Evolutionary conservation across 2,329 filamentous ascomycete species (phyloP).

Genomic region (Emergomyces orientalis): DNA sequence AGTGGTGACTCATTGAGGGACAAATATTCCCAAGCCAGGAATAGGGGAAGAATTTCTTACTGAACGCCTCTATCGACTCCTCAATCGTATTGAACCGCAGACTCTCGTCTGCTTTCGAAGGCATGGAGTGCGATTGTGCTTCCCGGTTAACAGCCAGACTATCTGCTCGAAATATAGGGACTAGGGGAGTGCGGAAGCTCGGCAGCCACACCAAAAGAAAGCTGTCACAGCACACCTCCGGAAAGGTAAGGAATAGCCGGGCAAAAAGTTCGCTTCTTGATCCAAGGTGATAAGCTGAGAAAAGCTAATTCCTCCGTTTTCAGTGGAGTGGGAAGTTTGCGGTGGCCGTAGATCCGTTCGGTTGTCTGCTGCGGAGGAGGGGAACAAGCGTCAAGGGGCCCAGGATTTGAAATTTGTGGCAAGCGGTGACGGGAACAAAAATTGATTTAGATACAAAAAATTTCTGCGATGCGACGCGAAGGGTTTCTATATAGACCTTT

Average conservation of each 20-base stretch:
- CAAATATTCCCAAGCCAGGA: background rate
- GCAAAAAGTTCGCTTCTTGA: background rate
- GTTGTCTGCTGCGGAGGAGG: background rate
- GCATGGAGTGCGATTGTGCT: slow-evolving; percentile 21
- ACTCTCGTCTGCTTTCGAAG: slow-evolving; percentile 25
- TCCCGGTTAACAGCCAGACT: background rate
- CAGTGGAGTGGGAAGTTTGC: background rate
- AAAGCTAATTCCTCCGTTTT: background rate
- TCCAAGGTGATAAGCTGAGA: background rate
- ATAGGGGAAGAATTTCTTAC: slow-evolving; percentile 23
- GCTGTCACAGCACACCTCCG: background rate
- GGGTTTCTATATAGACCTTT: background rate
- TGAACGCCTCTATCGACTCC: slow-evolving; percentile 34
- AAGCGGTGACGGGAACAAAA: background rate
- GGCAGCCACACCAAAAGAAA: background rate
- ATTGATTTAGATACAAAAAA: background rate
- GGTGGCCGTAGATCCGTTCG: background rate
- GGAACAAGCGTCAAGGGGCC: background rate
- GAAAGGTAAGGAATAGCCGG: background rate
- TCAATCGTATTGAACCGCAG: slow-evolving; percentile 36
- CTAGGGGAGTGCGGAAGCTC: background rate
- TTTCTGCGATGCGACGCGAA: background rate
- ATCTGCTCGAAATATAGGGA: background rate
- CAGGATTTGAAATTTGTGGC: background rate
- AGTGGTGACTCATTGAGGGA: background rate